Evolutionary conservation across 2,329 filamentous ascomycete species (phyloP).

Genomic region (Apiospora arundinis): DNA sequence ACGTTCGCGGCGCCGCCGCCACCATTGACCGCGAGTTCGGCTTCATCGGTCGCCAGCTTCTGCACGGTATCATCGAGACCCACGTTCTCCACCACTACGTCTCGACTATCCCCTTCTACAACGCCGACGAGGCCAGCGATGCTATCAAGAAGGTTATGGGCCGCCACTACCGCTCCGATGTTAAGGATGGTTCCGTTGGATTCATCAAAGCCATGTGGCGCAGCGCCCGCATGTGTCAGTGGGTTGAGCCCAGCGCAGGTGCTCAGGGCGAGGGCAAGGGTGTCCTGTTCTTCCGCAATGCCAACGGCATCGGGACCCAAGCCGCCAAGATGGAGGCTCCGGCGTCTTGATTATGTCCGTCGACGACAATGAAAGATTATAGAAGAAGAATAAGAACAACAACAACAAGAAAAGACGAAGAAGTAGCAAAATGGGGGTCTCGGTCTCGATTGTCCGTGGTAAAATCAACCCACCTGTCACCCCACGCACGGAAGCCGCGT

Average conservation of each 20-base stretch:
- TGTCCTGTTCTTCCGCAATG: conserved; percentile 94
- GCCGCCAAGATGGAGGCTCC: conserved; percentile 34
- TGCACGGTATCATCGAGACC: conserved; percentile 97
- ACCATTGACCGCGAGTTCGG: conserved; percentile 98
- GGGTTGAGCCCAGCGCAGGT: conserved; percentile 90
- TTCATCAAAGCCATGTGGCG: conserved; percentile 87
- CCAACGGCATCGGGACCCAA: conserved; percentile 78
- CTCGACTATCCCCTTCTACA: conserved; percentile 94
- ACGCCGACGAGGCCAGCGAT: conserved; percentile 92
- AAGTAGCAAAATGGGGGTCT: neutral
- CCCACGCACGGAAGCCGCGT: conserved; percentile 1
- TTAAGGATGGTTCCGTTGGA: conserved; percentile 75
- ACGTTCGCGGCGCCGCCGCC: conserved; percentile 88
- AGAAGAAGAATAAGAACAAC: no score
- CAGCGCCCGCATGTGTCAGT: conserved; percentile 88
- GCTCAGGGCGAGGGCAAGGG: conserved; percentile 82
- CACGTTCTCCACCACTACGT: conserved; percentile 98
- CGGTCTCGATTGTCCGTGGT: neutral
- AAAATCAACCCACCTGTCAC: conserved; percentile 8
- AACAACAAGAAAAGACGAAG: neutral
- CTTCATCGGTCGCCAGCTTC: conserved; percentile 87
- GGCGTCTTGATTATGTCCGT: neutral
- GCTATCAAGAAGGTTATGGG: conserved; percentile 97
- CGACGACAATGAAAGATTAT: neutral
- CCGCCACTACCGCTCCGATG: conserved; percentile 88